Base-by-base conservation (phyloP, 177 flowering plant genomes). In the Tripterygium wilfordii region DNA sequence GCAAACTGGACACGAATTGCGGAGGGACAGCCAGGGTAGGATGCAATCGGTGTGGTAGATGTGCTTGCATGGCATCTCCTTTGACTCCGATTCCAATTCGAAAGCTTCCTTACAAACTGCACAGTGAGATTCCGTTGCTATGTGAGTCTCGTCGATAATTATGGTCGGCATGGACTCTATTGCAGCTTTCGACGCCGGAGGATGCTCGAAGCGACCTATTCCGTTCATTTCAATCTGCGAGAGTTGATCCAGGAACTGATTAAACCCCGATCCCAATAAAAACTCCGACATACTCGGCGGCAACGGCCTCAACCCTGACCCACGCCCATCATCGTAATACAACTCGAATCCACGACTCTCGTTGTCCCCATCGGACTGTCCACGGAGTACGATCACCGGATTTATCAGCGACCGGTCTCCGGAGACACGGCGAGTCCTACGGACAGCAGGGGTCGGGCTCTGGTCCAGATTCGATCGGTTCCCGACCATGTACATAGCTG, bases 241-340 rank as follows among this genome's bases (percentile, higher is more conserved):
- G 20, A 82, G 49, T 52, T 82, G 85, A 48, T 77, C 85, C 27
- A 82, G 54, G 6, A 82, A 48, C 51, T 85, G 63, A 27, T 79
- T 85, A 25, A 82, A 76, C 5, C 89, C 89, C 0, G 89, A 76
- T 3, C 89, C 89, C 5, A 79, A 32, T 28, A 82, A 35, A 54
- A 79, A 79, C 71, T 79, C 89, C 28, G 85, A 75, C 62, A 82
- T 68, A 31, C 70, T 79, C 4, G 77, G 42, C 5, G 89, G 89
- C 36, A 82, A 29, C 3, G 83, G 89, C 36, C 83, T 47, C 20
- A 82, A 36, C 18, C 83, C 85, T 5, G 79, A 66, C 3, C 83
- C 82, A 4, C 49, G 67, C 0, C 88, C 88, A 21, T 79, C 88
- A 14, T 79, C 88, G 31, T 79, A 79, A 38, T 56, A 79, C 16